phyloP scores from a whole-genome alignment of 192 early-diverging fungal species.

The Kickxella alabastrina region DNA sequence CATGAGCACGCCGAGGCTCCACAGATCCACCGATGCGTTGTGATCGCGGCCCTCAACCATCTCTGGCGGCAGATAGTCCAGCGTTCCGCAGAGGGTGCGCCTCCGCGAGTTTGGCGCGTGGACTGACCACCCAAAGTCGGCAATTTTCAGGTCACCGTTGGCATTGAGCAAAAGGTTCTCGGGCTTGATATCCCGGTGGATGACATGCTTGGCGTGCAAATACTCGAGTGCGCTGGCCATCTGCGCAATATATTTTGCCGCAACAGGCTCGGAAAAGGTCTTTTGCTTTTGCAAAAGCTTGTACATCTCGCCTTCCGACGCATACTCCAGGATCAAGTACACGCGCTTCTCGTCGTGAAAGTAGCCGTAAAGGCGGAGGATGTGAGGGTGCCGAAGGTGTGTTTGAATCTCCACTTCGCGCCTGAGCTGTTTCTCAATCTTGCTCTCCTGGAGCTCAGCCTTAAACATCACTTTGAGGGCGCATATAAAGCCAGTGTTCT shows the following conservation, averaged over 20 bases:
- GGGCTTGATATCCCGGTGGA: constrained; percentile 96
- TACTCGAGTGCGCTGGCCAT: constrained; percentile 83
- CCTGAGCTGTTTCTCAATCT: constrained; percentile 85
- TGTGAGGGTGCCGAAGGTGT: constrained; percentile 87
- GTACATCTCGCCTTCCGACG: constrained; percentile 91
- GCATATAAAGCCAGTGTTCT: constrained; percentile 77
- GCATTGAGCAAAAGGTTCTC: constrained; percentile 88
- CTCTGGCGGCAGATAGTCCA: constrained; percentile 95
- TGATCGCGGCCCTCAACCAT: constrained; percentile 88
- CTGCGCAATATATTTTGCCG: constrained; percentile 88
- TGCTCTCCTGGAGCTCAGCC: constrained; percentile 65
- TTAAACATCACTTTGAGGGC: constrained; percentile 93
- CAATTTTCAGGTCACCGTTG: constrained; percentile 88
- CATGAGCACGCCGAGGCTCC: constrained; percentile 87
- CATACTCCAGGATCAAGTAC: constrained; percentile 93
- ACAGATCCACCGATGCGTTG: constrained; percentile 79
- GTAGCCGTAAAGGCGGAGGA: constrained; percentile 91
- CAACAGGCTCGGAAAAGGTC: constrained; percentile 69
- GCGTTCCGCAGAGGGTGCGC: constrained; percentile 86
- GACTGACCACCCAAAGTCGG: constrained; percentile 97
- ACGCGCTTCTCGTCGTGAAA: constrained; percentile 93
- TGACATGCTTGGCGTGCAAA: constrained; percentile 85
- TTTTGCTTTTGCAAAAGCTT: constrained; percentile 67
- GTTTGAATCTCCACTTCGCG: constrained; percentile 95
- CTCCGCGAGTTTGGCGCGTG: constrained; percentile 77